Evolutionary conservation across 164 flowering plant species (phyloP), one percentile per base, ranked within the genome.

Genomic region (Tetracentron sinense): DNA sequence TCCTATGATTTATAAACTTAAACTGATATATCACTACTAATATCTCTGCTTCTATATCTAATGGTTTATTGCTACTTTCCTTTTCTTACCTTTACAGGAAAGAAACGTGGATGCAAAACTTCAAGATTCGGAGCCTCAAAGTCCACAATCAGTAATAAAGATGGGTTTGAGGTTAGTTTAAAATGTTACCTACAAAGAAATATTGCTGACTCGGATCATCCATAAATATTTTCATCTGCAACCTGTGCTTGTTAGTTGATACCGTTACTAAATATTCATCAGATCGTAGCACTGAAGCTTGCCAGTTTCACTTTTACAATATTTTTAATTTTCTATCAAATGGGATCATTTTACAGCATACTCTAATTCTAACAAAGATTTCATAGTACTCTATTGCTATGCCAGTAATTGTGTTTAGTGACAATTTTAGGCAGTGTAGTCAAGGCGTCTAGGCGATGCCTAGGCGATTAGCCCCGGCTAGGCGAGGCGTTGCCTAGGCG

Each of bases 41-140:
- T 33, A n/a, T n/a, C n/a, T 7, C 27, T 47, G 14, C 28, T 42
- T 42, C 28, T 26, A n/a, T 49, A 16, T 21, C 51, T 46, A 7
- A 52, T 59, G 38, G 15, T n/a, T 54, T 5, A 35, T 58, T 42
- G 47, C 49, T 6, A 3, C 19, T 51, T 54, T 16, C 51, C 58
- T 60, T 21, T 46, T 55, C 20, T 66, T 42, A 27, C 61, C 26
- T 48, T 77, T 72, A 51, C 86, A 92, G 98, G 98, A 92, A 66
- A 91, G 81, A 79, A 84, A 80, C 74, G 77, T 74, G 70, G 88
- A 89, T 61, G 65, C 72, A 27, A 92, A 81, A 73, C 63, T 72
- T 64, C 89, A 80, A 55, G 92, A 86, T 31, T 76, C 77, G 46
- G 96, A 88, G 74, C 88, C 96, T 70, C 82, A 84, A 66, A 84